phyloP scores from a whole-genome alignment of 495 filamentous ascomycete genomes.

The Mytilinidion resinicola region DNA sequence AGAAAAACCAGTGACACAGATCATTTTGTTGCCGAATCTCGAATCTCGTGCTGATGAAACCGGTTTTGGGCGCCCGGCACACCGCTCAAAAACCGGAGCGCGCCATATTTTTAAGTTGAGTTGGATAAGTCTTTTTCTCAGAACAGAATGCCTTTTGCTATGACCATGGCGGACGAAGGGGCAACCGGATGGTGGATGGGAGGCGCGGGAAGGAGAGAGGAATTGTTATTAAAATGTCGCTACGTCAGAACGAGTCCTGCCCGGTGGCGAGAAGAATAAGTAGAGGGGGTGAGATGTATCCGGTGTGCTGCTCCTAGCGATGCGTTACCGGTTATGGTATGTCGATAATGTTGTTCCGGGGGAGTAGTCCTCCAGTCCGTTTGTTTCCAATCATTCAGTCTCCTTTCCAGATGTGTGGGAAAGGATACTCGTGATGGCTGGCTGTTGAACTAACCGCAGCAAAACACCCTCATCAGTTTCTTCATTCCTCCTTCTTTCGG shows the following conservation, averaged over 20 bases:
- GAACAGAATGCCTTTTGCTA: not conserved
- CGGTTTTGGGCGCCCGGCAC: not conserved
- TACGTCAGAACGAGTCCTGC: constrained; percentile 3
- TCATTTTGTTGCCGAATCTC: not conserved
- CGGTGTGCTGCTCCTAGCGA: not conserved
- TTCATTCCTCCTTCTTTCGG: constrained; percentile 16
- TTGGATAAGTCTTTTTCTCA: not conserved
- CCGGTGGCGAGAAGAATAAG: not conserved
- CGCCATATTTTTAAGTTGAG: not conserved
- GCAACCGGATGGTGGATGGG: not conserved
- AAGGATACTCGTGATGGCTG: not conserved
- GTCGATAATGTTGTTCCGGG: not conserved
- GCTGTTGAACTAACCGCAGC: constrained; percentile 18
- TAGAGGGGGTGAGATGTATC: too few relatives aligned
- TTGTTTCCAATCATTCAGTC: not conserved
- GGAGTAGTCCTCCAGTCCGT: not conserved
- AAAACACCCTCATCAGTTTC: constrained; percentile 26
- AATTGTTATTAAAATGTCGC: not conserved
- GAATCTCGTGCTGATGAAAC: not conserved
- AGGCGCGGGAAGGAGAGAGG: not conserved
- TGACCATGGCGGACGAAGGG: not conserved
- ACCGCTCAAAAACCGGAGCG: not conserved
- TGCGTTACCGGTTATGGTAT: not conserved
- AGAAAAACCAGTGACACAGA: not conserved
- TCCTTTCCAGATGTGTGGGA: not conserved